Evolutionary conservation across 1,284 basidiomycete species (phyloP).

Genomic region (Boletus subluridellus): DNA sequence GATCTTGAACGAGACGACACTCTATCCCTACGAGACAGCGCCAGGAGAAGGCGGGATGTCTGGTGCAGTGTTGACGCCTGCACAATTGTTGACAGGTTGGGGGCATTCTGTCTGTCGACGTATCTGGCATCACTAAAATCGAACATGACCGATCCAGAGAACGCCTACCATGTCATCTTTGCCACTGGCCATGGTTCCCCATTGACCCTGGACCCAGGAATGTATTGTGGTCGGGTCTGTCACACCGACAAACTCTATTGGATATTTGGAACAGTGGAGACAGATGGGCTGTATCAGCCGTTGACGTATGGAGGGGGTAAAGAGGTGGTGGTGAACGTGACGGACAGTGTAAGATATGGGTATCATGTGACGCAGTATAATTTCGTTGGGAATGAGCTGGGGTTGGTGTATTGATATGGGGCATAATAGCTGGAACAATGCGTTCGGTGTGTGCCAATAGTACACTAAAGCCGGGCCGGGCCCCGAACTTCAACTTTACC

Average conservation of each 20-base stretch:
- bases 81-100: not conserved
- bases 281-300: constrained; percentile 2
- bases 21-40: constrained; percentile 5
- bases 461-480: too few relatives aligned
- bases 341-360: too few relatives aligned
- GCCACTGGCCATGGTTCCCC: not conserved
- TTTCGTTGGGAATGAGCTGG: too few relatives aligned
- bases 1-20: constrained; percentile 3
- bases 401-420: too few relatives aligned
- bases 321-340: too few relatives aligned
- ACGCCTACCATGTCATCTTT: not conserved
- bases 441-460: too few relatives aligned
- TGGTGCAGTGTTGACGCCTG: not conserved
- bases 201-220: constrained; percentile 1
- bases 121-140: not conserved
- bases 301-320: too few relatives aligned
- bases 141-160: not conserved
- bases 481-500: too few relatives aligned
- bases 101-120: not conserved
- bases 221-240: not conserved
- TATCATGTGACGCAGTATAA: too few relatives aligned
- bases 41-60: not conserved
- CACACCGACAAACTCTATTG: constrained; percentile 9
- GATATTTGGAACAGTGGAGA: constrained; percentile 12
- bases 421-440: too few relatives aligned